Base-by-base conservation (phyloP, 257 asterid species). In the Vinca minor region DNA sequence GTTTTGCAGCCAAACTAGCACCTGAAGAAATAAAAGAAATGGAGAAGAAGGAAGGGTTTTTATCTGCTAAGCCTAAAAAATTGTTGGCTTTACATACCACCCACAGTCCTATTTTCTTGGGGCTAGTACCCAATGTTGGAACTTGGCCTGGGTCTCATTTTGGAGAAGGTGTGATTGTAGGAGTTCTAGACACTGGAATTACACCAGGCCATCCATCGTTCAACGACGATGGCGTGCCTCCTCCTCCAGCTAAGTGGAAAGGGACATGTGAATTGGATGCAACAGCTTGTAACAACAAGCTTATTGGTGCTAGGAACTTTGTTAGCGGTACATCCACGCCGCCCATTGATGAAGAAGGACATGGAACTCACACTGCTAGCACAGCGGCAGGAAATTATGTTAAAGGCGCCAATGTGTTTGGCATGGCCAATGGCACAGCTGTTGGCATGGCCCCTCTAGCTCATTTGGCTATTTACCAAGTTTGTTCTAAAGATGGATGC, bases 331-430 rank as follows among this genome's bases (percentile, higher is more conserved):
- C 64, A 25, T 44, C 59, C 4, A 66, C 44, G 31, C 73, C 63
- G 5, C 77, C 85, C 0, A 29, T 62, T 14, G 88, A 82, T 61
- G 47, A 23, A 1, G 66, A 58, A 50, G 74, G 78, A 59, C 78
- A 73, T 26, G 66, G 66, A 4, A 62, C 83, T 8, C 85, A 81
- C 71, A 81, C 87, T 0, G 77, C 89, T 0, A 67, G 89, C 71
- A 83, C 80, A 3, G 87, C 87, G 3, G 89, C 82, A 0, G 89
- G 89, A 4, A 70, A 34, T 31, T 71, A 73, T 6, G 86, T 80
- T 26, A 0, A 45, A 18, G 76, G 79, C 3, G 84, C 83, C 1
- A 78, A 65, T 54, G 54, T 73, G 0, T 74, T 71, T 5, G 87
- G 85, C 20, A 73, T 60, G 14, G 87, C 85, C 4, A 72, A 74